These are phyloP conservation scores for Aspergillus olivimuriae DNA, from an alignment of 495 filamentous ascomycete species.

Conservation along the genomic window DNA sequence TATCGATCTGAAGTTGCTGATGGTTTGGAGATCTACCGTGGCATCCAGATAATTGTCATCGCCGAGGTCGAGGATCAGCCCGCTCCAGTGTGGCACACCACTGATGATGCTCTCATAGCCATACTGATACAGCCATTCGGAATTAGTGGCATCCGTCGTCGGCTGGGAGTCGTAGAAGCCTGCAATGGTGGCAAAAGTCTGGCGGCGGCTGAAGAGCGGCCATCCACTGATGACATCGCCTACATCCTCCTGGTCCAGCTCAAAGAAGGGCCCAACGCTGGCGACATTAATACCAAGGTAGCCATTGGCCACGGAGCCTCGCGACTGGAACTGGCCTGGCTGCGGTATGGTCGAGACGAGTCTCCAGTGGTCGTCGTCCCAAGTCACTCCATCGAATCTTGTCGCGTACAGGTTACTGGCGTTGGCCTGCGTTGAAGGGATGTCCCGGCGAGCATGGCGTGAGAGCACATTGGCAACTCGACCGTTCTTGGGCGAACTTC, in stretches of 20 bases:
- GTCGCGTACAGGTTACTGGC: constrained; percentile 36
- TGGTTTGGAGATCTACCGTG: constrained; percentile 50
- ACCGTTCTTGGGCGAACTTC: not conserved
- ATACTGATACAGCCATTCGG: constrained; percentile 64
- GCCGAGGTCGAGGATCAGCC: constrained; percentile 53
- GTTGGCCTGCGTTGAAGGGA: not conserved
- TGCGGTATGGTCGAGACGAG: constrained; percentile 48
- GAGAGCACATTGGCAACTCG: constrained; percentile 6
- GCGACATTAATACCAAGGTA: constrained; percentile 58
- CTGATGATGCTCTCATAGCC: constrained; percentile 68
- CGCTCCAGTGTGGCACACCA: constrained; percentile 66
- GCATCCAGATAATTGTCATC: constrained; percentile 51
- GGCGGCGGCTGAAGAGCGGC: constrained; percentile 62
- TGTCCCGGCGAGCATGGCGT: constrained; percentile 3
- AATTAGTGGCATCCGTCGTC: constrained; percentile 60
- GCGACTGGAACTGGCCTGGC: constrained; percentile 57
- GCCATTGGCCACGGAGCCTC: constrained; percentile 58
- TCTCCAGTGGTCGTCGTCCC: constrained; percentile 60
- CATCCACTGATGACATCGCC: constrained; percentile 61
- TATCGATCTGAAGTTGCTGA: constrained; percentile 55
- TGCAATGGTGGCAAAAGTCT: constrained; percentile 66
- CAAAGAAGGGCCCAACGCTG: constrained; percentile 63
- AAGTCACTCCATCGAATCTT: constrained; percentile 46
- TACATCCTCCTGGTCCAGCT: constrained; percentile 46
- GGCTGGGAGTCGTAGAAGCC: constrained; percentile 67